phyloP scores from a whole-genome alignment of 768 basidiomycete genomes.

The Agaricus subrufescens region DNA sequence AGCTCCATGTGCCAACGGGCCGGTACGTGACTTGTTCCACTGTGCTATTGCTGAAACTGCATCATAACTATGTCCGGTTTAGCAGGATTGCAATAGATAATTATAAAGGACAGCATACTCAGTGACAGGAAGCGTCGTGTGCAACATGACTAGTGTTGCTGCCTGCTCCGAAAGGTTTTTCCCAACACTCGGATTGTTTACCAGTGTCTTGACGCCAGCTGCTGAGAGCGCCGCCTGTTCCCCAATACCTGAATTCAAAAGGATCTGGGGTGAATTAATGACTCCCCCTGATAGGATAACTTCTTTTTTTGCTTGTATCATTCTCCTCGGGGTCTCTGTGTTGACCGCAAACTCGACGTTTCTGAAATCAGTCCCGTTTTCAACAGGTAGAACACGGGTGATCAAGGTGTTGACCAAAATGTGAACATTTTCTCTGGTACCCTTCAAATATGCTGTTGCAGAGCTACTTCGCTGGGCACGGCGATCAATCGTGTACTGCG shows the following conservation, averaged over 20 bases:
- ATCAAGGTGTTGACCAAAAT: conserved; percentile 11
- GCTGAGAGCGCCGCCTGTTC: conserved; percentile 11
- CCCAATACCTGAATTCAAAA: conserved; percentile 22
- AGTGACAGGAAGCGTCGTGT: neutral
- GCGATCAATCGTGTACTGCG: conserved; percentile 7
- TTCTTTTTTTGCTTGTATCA: conserved; percentile 21
- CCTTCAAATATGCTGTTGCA: conserved; percentile 10
- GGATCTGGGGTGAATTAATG: conserved; percentile 21
- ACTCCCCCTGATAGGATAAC: conserved; percentile 28
- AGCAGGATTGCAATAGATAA: too few relatives aligned
- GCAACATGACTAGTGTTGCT: neutral
- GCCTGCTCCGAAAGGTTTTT: conserved; percentile 18
- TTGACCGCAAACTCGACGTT: conserved; percentile 7
- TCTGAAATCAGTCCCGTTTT: conserved; percentile 8
- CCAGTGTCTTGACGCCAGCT: conserved; percentile 12
- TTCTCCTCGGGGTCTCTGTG: neutral
- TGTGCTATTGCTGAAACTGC: conserved; percentile 3
- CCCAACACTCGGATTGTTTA: conserved; percentile 17
- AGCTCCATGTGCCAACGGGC: conserved; percentile 4
- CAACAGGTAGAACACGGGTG: conserved; percentile 6
- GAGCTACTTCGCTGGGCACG: conserved; percentile 12
- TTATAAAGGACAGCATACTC: neutral
- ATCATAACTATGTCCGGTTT: neutral
- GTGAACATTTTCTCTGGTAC: conserved; percentile 1
- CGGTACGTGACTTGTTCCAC: conserved; percentile 11